Evolutionary conservation across 305 asterid genomes (phyloP).

Genomic region (Fraxinus baroniana): DNA sequence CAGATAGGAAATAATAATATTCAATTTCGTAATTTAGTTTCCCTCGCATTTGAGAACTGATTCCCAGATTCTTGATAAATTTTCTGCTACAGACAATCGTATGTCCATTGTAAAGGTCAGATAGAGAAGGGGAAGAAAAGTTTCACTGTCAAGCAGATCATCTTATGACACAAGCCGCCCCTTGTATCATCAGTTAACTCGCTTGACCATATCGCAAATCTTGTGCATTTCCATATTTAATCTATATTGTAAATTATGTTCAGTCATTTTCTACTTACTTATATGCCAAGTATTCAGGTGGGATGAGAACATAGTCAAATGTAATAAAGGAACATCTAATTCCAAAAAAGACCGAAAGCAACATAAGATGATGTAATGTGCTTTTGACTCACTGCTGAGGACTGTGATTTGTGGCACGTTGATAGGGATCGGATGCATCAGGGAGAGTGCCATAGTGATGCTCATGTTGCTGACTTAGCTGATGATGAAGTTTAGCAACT

Average conservation of each 20-base stretch:
- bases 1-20: neutral
- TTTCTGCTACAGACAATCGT: neutral
- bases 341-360: neutral
- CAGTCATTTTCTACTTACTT: neutral
- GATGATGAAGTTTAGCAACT: conserved; percentile 94
- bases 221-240: neutral
- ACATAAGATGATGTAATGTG: conserved; percentile 1
- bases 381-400: conserved; percentile 60
- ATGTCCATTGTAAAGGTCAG: neutral
- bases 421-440: conserved; percentile 60
- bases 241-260: neutral
- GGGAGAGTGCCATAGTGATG: conserved; percentile 75
- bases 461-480: conserved; percentile 89
- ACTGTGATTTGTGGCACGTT: conserved; percentile 52
- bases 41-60: neutral
- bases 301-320: neutral
- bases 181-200: neutral
- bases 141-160: neutral
- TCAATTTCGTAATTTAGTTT: neutral
- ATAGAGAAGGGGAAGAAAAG: neutral
- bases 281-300: neutral
- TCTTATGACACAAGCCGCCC: neutral
- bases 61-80: neutral
- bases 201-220: neutral
- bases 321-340: neutral